Evolutionary conservation across 495 filamentous ascomycete species (phyloP), one percentile per base, ranked within the genome.

Genomic region (Paragyromitra xinjiangensis): DNA sequence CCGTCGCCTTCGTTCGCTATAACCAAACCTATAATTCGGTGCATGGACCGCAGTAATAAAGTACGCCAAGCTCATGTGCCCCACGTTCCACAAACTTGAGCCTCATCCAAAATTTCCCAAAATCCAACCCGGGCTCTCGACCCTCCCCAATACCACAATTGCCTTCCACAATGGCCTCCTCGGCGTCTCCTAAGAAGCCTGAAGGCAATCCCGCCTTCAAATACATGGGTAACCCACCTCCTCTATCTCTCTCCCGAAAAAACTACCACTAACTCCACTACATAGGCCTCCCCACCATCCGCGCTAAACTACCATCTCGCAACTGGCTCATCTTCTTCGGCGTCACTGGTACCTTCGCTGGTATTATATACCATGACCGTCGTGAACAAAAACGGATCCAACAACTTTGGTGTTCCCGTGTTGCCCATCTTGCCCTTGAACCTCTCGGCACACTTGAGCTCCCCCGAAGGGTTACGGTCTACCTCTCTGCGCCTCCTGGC

Each of bases 251-350:
- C 34, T 12, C 14, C 16, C 8, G 11, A 48, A 48, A 4, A 26
- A 26, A 24, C 26, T 34, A 1, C 61, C 19, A 66, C 65, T 72
- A 79, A 79, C 59, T n/a, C 37, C 48, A n/a, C 16, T 24, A n/a
- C 5, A 22, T 56, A 82, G 93, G 93, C 83, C 85, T 98, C 71
- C 94, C 94, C 29, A 91, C 88, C 67, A 87, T 96, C 73, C 90
- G 92, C 16, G 87, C 91, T 80, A 94, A 91, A 85, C 90, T 99
- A 9, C 95, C 95, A 22, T 99, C 95, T 12, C 91, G 96, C 37
- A 98, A 98, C 82, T 99, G 95, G 95, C 89, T 93, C 85, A 98
- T 99, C 78, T 98, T 99, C 86, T 87, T 95, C 81, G 85, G 91
- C 19, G 84, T 98, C 76, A 91, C 91, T 14, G 90, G 90, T 39